Evolutionary conservation across 2,329 filamentous ascomycete genomes (phyloP).

Genomic region (Capronia coronata): DNA sequence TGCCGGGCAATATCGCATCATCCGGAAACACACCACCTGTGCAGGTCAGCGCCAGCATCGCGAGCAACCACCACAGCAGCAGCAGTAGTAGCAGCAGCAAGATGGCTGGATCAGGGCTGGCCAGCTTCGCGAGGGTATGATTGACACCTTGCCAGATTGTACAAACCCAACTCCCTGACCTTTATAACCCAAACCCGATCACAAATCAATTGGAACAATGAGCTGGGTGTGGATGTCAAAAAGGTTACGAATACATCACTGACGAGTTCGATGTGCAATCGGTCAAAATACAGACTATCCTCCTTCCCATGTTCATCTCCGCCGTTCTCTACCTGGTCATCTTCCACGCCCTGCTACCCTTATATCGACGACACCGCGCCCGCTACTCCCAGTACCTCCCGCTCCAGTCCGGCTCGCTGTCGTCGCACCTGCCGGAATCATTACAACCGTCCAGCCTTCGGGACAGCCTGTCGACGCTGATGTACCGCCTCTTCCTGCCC

Average conservation of each 20-base stretch:
- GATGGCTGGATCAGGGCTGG: conserved; percentile 19
- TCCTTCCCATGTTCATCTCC: conserved; percentile 65
- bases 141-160: no score
- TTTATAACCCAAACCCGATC: no score
- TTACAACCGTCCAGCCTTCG: conserved; percentile 32
- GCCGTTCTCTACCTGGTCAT: conserved; percentile 61
- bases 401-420: conserved; percentile 52
- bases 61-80: no score
- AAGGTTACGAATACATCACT: no score
- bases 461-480: conserved; percentile 37
- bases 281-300: conserved; percentile 59
- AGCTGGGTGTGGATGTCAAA: no score
- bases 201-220: no score
- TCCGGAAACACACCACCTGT: conserved; percentile 8
- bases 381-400: conserved; percentile 66
- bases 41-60: conserved; percentile 6
- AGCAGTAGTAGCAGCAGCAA: conserved; percentile 3
- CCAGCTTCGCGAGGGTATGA: conserved; percentile 18
- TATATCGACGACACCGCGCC: conserved; percentile 63
- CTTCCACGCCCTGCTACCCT: conserved; percentile 59
- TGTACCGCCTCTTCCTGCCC: conserved; percentile 42
- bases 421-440: conserved; percentile 23
- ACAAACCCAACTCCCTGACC: no score
- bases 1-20: conserved; percentile 12
- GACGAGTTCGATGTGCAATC: not conserved